phyloP scores from a whole-genome alignment of 2,329 filamentous ascomycete genomes.

The Ophiostoma perfectum region DNA sequence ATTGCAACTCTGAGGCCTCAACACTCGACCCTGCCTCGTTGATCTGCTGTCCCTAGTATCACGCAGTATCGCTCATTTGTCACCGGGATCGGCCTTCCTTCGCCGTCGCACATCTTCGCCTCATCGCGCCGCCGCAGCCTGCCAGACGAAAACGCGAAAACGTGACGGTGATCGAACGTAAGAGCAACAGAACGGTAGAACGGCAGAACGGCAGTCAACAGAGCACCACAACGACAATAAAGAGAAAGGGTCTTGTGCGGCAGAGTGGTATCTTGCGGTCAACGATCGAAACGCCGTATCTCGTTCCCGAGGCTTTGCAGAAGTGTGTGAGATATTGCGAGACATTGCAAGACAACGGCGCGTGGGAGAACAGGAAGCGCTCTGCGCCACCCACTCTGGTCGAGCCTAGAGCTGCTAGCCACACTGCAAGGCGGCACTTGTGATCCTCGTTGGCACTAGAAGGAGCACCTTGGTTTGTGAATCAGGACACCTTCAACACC shows the following conservation, averaged over 20 bases:
- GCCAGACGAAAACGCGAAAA: background rate
- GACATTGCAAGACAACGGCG: conserved; percentile 8
- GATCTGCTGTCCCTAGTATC: background rate
- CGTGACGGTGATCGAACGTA: too few species aligned
- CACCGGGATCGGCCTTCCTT: background rate
- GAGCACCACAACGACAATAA: background rate
- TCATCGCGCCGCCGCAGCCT: background rate
- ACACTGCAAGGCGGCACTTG: background rate
- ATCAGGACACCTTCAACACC: background rate
- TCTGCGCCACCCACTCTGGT: background rate
- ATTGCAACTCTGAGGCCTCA: background rate
- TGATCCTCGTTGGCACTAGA: conserved; percentile 1
- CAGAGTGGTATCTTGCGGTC: too few species aligned
- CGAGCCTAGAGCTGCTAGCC: background rate
- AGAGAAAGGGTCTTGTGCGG: too few species aligned
- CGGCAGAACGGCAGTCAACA: background rate
- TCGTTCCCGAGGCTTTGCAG: conserved; percentile 1
- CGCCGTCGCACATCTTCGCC: background rate
- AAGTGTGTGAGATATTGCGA: background rate
- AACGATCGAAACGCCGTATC: background rate
- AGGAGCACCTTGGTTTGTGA: background rate
- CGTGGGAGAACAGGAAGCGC: background rate
- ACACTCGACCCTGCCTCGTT: background rate
- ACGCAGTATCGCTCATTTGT: background rate
- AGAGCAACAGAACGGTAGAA: too few species aligned